Evolutionary conservation across 2,329 filamentous ascomycete species (phyloP).

Genomic region (Botrytis paeoniae): DNA sequence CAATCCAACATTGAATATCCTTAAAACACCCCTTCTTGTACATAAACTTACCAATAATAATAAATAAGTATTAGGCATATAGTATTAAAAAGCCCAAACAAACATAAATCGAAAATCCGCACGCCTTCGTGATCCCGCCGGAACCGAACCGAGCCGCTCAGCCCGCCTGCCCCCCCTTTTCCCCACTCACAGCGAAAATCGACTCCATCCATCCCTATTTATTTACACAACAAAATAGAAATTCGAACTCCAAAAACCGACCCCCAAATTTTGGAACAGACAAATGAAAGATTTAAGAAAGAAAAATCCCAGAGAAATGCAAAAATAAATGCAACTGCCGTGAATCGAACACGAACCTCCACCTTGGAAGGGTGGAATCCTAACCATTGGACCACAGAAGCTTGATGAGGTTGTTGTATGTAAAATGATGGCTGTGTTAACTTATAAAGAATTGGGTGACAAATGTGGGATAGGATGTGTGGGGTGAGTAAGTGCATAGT

Average conservation of each 20-base stretch:
- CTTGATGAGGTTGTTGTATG: neutral
- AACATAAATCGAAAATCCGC: neutral
- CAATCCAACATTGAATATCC: neutral
- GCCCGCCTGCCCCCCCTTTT: neutral
- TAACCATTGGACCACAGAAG: slow-evolving; percentile 22
- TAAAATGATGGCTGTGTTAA: fast-evolving
- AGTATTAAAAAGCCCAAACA: neutral
- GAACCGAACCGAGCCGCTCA: neutral
- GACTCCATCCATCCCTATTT: neutral
- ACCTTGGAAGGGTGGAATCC: slow-evolving; percentile 21
- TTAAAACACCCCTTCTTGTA: neutral
- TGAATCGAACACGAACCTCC: slow-evolving; percentile 21
- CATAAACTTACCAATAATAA: neutral
- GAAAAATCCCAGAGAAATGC: no score
- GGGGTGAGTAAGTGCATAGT: no score
- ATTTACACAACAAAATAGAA: neutral
- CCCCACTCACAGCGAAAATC: neutral
- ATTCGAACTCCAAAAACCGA: no score
- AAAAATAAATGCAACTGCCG: slow-evolving; percentile 8
- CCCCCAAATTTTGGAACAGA: no score
- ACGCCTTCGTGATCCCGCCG: neutral
- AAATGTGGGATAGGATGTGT: no score
- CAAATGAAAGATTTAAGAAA: no score
- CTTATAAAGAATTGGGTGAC: fast-evolving
- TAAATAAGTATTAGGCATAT: neutral